phyloP scores from a whole-genome alignment of 2,329 filamentous ascomycete genomes.

The Penicillium sp. region DNA sequence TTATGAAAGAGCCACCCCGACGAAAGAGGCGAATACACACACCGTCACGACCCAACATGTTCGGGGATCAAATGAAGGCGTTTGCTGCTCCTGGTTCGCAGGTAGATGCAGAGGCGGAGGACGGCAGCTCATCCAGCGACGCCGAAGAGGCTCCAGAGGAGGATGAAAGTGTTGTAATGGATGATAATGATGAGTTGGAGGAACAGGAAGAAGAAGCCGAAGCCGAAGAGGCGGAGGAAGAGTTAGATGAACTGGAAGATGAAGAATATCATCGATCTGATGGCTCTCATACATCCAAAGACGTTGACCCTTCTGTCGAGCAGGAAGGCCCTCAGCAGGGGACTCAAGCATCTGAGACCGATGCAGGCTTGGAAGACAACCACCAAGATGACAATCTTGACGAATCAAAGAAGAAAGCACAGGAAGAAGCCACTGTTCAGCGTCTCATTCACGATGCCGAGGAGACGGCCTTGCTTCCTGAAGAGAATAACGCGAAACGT shows the following conservation, averaged over 20 bases:
- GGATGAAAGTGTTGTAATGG: not conserved
- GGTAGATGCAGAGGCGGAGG: conserved; percentile 20
- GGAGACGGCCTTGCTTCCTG: conserved; percentile 43
- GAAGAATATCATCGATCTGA: conserved; percentile 5
- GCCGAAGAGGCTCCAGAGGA: conserved; percentile 9
- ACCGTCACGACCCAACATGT: conserved; percentile 39
- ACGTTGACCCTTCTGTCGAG: conserved; percentile 19
- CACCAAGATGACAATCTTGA: conserved; percentile 49
- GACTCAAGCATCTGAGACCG: conserved; percentile 3
- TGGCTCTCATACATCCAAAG: conserved; percentile 17
- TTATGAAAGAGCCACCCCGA: conserved; percentile 24
- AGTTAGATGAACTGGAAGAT: conserved; percentile 20
- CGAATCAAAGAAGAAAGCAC: conserved; percentile 57
- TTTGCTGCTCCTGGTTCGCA: conserved; percentile 60
- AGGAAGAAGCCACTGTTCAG: conserved; percentile 47
- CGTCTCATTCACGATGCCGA: conserved; percentile 51
- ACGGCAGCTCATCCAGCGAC: conserved; percentile 18
- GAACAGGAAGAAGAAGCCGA: not conserved
- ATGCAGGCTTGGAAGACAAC: conserved; percentile 6
- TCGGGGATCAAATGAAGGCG: conserved; percentile 50
- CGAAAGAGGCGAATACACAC: conserved; percentile 45
- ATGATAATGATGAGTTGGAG: conserved; percentile 1
- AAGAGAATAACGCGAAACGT: conserved; percentile 45
- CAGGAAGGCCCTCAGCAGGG: conserved; percentile 4
- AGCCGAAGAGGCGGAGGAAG: conserved; percentile 13